A percentile compares a stretch with the other conserved stretches of the same genome.
Evolutionary conservation across 2,329 filamentous ascomycete genomes (phyloP).

Genomic region (Neofusicoccum ribis): DNA sequence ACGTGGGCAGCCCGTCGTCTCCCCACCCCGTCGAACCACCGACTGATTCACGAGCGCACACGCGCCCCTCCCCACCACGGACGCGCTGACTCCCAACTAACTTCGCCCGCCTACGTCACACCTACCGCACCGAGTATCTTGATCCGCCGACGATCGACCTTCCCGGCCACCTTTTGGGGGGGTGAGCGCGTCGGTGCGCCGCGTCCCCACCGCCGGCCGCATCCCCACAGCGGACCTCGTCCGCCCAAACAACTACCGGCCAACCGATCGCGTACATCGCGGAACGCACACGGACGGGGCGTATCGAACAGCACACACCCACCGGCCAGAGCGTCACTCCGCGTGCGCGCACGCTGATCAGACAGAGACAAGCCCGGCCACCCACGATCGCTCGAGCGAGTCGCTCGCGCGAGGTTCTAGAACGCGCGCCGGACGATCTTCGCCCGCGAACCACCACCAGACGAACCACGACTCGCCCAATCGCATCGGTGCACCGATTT

Average conservation of each 20-base stretch:
- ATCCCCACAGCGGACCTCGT: not conserved
- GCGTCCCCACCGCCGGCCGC: not conserved
- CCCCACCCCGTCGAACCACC: not conserved
- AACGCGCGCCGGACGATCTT: not conserved
- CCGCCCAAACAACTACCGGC: not conserved
- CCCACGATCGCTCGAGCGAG: no score
- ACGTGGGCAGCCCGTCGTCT: no score
- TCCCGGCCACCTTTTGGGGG: not conserved
- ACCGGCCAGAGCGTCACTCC: not conserved
- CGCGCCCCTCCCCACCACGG: not conserved
- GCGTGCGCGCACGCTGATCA: not conserved
- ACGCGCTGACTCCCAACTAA: not conserved
- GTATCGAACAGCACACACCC: no score
- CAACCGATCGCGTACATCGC: not conserved
- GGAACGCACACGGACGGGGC: no score
- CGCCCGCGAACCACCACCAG: not conserved
- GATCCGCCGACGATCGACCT: conserved; percentile 9
- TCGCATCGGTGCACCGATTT: conserved; percentile 33
- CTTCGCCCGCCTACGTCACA: conserved; percentile 5
- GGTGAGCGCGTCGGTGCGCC: not conserved
- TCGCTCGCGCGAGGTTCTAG: not conserved
- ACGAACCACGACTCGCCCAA: not conserved
- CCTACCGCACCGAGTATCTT: conserved; percentile 10
- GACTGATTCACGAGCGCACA: not conserved
- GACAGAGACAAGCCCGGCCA: not conserved